Evolutionary conservation across 352 stramenopile species (phyloP).

Genomic region (Globisporangium parvum): DNA sequence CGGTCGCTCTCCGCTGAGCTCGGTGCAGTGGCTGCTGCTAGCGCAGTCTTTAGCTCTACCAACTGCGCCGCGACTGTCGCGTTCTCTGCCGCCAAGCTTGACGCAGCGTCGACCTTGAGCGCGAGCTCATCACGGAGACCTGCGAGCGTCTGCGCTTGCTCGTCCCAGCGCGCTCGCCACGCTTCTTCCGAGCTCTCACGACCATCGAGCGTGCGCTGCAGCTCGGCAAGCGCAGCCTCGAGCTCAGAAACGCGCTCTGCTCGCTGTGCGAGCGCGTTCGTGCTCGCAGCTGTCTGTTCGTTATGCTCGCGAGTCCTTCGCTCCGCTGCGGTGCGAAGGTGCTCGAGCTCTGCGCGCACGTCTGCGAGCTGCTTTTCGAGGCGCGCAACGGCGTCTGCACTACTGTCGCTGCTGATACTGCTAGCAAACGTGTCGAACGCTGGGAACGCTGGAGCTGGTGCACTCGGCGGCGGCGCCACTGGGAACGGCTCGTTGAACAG

Average conservation of each 20-base stretch:
- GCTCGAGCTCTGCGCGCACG: constrained; percentile 4
- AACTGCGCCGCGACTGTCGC: constrained; percentile 3
- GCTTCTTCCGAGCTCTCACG: constrained; percentile 7
- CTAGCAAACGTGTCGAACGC: background rate
- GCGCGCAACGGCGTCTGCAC: constrained; percentile 1
- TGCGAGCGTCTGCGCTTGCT: constrained; percentile 4
- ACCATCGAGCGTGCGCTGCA: constrained; percentile 16
- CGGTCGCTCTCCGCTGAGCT: background rate
- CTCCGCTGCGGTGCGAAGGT: constrained; percentile 15
- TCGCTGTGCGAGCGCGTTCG: constrained; percentile 17
- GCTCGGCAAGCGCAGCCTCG: constrained; percentile 9
- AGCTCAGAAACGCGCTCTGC: constrained; percentile 10
- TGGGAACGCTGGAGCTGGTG: background rate
- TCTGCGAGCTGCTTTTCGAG: constrained; percentile 13
- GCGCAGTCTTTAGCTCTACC: background rate
- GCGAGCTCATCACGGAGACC: constrained; percentile 1
- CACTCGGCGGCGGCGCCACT: background rate
- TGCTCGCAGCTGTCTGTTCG: constrained; percentile 15
- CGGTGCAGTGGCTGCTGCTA: background rate
- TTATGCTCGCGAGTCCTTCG: constrained; percentile 6
- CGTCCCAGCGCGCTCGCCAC: constrained; percentile 13
- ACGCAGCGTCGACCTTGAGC: constrained; percentile 1
- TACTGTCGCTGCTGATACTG: background rate
- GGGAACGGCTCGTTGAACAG: constrained; percentile 24
- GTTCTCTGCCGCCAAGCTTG: constrained; percentile 6